These are phyloP conservation scores for Tylopilus sp. DNA, from an alignment of 768 basidiomycete genomes.

Conservation along the genomic window DNA sequence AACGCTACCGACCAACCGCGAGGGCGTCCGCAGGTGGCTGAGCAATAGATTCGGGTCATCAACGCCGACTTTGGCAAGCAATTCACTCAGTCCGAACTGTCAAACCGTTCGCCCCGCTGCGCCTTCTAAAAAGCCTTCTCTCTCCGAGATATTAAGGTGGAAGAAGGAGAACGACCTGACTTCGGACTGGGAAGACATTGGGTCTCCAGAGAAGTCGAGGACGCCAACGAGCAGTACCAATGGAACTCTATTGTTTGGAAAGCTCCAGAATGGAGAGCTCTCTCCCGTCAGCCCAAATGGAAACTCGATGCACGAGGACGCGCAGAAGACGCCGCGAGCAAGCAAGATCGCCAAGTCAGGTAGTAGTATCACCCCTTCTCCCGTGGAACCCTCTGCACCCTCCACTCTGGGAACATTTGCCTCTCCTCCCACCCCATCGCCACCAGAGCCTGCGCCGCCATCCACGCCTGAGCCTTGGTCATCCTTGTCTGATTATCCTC, in stretches of 20 bases:
- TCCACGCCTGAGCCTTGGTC: conserved; percentile 78
- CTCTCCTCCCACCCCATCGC: conserved; percentile 42
- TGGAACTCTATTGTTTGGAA: conserved; percentile 32
- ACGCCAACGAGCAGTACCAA: conserved; percentile 48
- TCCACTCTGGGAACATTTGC: conserved; percentile 27
- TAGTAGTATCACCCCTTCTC: conserved; percentile 17
- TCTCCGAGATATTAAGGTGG: conserved; percentile 59
- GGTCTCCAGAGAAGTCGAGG: conserved; percentile 39
- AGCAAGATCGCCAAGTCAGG: conserved; percentile 33
- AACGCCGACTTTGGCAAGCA: conserved; percentile 37
- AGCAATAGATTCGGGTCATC: conserved; percentile 54
- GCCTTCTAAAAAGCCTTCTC: conserved; percentile 58
- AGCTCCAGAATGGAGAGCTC: conserved; percentile 25
- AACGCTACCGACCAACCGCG: conserved; percentile 67
- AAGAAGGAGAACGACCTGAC: conserved; percentile 56
- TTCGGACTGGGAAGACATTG: conserved; percentile 66
- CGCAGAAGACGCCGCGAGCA: conserved; percentile 34
- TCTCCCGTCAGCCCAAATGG: conserved; percentile 29
- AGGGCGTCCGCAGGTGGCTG: conserved; percentile 80
- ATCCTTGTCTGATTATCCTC: conserved; percentile 68
- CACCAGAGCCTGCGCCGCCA: conserved; percentile 56
- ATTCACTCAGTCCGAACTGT: conserved; percentile 33
- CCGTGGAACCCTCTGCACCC: conserved; percentile 17
- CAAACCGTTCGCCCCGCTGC: conserved; percentile 35
- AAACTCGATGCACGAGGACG: conserved; percentile 27